Conservation (phyloP, 176 grass and related monocot genomes). For the bread wheat (Triticum aestivum) region IWGSC_CS_RefSeq_v2.1 NC_057798.1:103833027-103833526, state of each 20-base stretch:
- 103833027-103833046: no score
- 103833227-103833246: no score
- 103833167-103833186: neutral
- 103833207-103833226: neutral
- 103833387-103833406: conserved; percentile 44
- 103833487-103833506: conserved; percentile 10
- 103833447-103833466: conserved; percentile 60
- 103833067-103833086: no score
- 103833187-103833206: neutral
- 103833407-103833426: conserved; percentile 43
- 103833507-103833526: conserved; percentile 40
- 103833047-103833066: no score
- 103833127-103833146: no score
- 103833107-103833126: no score
- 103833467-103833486: conserved; percentile 55
- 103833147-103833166: neutral
- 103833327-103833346: no score
- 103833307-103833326: no score
- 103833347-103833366: neutral
- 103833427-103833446: conserved; percentile 54
- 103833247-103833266: no score
- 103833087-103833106: no score
- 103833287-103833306: no score
- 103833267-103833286: no score
- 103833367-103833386: conserved; percentile 43